A percentile compares a stretch with the other conserved stretches of the same genome.
Evolutionary conservation across 2,329 filamentous ascomycete genomes (phyloP).

Genomic region (Berkeleyomyces rouxiae): DNA sequence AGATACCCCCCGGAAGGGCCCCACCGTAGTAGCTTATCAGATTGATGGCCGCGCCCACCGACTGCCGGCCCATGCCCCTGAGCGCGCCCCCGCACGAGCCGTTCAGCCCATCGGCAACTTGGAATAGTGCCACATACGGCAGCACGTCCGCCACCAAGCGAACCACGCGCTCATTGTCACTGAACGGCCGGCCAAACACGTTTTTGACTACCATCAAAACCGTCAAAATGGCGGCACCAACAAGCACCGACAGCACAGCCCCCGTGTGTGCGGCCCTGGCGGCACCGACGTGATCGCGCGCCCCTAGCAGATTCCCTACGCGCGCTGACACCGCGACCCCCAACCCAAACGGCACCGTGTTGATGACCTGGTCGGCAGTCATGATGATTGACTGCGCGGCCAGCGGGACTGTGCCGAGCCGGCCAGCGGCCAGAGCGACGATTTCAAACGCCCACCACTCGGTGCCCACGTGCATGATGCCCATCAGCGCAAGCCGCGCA

Average conservation of each 20-base stretch:
- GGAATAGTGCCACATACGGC: conserved; percentile 76
- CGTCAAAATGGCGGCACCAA: conserved; percentile 50
- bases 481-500: conserved; percentile 55
- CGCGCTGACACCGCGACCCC: conserved; percentile 66
- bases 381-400: conserved; percentile 80
- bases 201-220: conserved; percentile 55
- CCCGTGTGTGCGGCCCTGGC: conserved; percentile 58
- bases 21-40: conserved; percentile 70
- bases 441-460: conserved; percentile 96
- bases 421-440: conserved; percentile 65
- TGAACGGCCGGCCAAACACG: conserved; percentile 65
- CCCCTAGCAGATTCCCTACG: conserved; percentile 65
- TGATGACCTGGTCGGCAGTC: conserved; percentile 74
- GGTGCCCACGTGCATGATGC: conserved; percentile 69
- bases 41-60: conserved; percentile 70
- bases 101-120: conserved; percentile 77
- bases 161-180: conserved; percentile 57
- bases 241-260: conserved; percentile 52
- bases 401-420: conserved; percentile 60
- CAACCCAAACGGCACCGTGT: conserved; percentile 72
- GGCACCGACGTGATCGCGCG: conserved; percentile 47
- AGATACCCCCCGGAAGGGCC: conserved; percentile 66
- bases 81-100: conserved; percentile 69
- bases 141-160: conserved; percentile 59
- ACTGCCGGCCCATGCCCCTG: conserved; percentile 72